Evolutionary conservation across 2,329 filamentous ascomycete species (phyloP).

Genomic region (Hypocreales sp.): DNA sequence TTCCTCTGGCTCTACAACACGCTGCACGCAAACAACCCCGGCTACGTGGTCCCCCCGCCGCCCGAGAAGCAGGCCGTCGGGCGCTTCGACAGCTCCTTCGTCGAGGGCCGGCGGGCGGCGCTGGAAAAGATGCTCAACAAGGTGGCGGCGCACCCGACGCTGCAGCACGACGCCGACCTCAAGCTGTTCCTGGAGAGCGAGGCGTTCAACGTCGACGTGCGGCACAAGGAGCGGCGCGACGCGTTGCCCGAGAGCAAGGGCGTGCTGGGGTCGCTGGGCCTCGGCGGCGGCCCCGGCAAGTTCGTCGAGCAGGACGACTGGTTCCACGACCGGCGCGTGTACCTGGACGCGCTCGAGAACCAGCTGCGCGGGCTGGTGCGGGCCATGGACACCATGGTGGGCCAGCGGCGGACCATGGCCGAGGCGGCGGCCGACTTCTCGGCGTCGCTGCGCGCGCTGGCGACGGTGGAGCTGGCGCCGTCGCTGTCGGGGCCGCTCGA

Average conservation of each 20-base stretch:
- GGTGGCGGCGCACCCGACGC: constrained; percentile 70
- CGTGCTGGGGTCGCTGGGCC: constrained; percentile 71
- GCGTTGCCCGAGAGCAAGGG: constrained; percentile 84
- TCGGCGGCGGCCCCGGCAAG: constrained; percentile 64
- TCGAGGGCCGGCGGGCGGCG: constrained; percentile 79
- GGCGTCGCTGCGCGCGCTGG: constrained; percentile 78
- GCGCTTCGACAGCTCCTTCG: constrained; percentile 91
- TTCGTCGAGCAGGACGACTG: constrained; percentile 98
- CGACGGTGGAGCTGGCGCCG: constrained; percentile 82
- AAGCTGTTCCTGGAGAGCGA: constrained; percentile 97
- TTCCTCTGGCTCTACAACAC: constrained; percentile 97
- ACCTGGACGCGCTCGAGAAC: constrained; percentile 83
- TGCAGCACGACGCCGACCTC: constrained; percentile 85
- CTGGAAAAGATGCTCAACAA: constrained; percentile 98
- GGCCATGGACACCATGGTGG: constrained; percentile 83
- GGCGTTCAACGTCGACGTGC: constrained; percentile 87
- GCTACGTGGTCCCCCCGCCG: constrained; percentile 85
- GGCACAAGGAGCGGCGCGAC: constrained; percentile 90
- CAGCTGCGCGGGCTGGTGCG: constrained; percentile 85
- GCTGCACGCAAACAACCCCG: constrained; percentile 85
- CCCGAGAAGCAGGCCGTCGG: constrained; percentile 97
- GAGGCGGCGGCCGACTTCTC: constrained; percentile 92
- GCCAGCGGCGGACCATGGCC: constrained; percentile 81
- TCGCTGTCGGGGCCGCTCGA: constrained; percentile 79
- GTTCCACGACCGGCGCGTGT: constrained; percentile 94